Evolutionary conservation across 1,139 yeast genomes (phyloP).

Genomic region (Pichia terricola): DNA sequence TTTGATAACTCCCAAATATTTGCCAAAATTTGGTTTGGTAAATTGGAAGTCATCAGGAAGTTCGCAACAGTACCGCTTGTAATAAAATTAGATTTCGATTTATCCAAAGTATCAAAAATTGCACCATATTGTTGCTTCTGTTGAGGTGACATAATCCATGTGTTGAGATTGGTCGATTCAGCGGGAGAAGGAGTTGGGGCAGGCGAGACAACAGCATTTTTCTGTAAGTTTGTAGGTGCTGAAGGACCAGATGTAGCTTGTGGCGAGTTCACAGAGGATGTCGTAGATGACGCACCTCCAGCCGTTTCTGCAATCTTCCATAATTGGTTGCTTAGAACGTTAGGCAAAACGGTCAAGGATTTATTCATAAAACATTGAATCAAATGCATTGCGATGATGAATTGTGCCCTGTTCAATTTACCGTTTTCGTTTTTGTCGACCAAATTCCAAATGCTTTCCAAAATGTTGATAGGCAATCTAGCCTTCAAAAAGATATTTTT

Average conservation of each 20-base stretch:
- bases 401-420: constrained; percentile 58
- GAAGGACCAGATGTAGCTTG: neutral
- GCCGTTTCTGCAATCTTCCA: constrained; percentile 39
- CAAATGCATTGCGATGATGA: constrained; percentile 90
- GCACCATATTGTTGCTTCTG: constrained; percentile 73
- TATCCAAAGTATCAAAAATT: constrained; percentile 71
- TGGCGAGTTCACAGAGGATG: constrained; percentile 4
- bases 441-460: constrained; percentile 84
- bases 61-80: constrained; percentile 79
- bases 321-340: constrained; percentile 52
- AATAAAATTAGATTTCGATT: constrained; percentile 49
- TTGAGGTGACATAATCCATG: constrained; percentile 62
- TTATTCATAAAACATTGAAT: constrained; percentile 69
- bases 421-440: constrained; percentile 76
- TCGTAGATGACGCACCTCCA: neutral
- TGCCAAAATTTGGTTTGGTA: constrained; percentile 79
- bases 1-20: constrained; percentile 93
- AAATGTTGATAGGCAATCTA: constrained; percentile 59
- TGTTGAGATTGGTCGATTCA: constrained; percentile 40
- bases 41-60: constrained; percentile 79
- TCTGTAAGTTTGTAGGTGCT: neutral
- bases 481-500: constrained; percentile 83
- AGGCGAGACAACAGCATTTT: neutral
- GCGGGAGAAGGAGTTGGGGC: constrained; percentile 13
- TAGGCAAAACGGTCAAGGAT: constrained; percentile 45